Evolutionary conservation across 345 rosid species (phyloP).

Genomic region (Salix udensis): DNA sequence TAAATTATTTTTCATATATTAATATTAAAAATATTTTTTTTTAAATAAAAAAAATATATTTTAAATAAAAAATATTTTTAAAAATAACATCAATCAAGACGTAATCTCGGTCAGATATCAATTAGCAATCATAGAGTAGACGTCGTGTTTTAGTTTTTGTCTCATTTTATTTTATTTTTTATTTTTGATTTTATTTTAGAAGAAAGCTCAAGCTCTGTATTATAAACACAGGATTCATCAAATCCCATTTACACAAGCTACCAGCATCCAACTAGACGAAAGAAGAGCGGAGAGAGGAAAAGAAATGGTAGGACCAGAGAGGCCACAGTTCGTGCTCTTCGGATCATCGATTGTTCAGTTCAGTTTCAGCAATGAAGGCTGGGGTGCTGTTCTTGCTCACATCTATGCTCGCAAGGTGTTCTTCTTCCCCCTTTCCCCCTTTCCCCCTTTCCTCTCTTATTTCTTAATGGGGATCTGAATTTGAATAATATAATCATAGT

Average conservation of each 20-base stretch:
- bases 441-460: not conserved
- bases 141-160: too few relatives aligned
- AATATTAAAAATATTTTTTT: too few relatives aligned
- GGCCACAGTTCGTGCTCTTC: slow-evolving; percentile 26
- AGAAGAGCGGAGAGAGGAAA: not conserved
- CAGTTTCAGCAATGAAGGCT: slow-evolving; percentile 20
- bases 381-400: slow-evolving; percentile 25
- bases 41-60: too few relatives aligned
- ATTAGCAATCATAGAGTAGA: too few relatives aligned
- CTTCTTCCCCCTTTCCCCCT: not conserved
- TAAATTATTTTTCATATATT: too few relatives aligned
- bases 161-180: too few relatives aligned
- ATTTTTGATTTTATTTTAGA: too few relatives aligned
- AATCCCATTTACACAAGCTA: not conserved
- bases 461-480: not conserved
- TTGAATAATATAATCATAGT: not conserved
- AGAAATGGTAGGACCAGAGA: slow-evolving; percentile 21
- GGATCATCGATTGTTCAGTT: slow-evolving; percentile 28
- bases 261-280: not conserved
- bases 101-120: too few relatives aligned
- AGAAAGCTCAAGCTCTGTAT: too few relatives aligned
- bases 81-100: too few relatives aligned
- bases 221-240: not conserved
- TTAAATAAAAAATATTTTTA: too few relatives aligned
- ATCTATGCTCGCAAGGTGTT: slow-evolving; percentile 24